phyloP scores from a whole-genome alignment of 352 stramenopile genomes.

The Pythium volutum region DNA sequence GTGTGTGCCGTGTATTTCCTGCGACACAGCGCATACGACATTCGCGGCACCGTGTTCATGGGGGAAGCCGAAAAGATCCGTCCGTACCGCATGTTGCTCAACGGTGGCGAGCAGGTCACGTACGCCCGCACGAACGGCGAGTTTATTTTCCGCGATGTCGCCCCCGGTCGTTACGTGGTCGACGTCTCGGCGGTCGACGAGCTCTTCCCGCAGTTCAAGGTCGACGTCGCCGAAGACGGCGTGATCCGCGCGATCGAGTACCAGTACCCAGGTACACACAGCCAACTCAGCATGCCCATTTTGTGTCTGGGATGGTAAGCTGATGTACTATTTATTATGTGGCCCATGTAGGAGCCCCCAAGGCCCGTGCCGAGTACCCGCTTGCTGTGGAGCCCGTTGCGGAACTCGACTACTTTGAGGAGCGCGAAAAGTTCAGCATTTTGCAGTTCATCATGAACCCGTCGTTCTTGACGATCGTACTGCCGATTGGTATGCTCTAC shows the following conservation, averaged over 20 bases:
- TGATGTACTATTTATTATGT: no score
- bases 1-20: not conserved
- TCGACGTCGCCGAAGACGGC: slow-evolving; percentile 53
- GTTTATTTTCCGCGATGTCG: slow-evolving; percentile 75
- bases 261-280: slow-evolving; percentile 68
- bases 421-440: slow-evolving; percentile 82
- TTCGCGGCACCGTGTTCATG: slow-evolving; percentile 57
- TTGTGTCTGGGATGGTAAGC: no score
- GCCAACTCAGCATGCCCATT: not conserved
- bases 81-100: slow-evolving; percentile 64
- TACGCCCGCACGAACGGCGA: slow-evolving; percentile 62
- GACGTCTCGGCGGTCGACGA: slow-evolving; percentile 63
- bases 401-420: slow-evolving; percentile 78
- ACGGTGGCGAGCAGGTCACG: slow-evolving; percentile 66
- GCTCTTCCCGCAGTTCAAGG: slow-evolving; percentile 76
- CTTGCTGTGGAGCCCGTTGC: slow-evolving; percentile 61
- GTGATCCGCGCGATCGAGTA: slow-evolving; percentile 68
- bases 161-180: slow-evolving; percentile 67
- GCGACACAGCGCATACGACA: slow-evolving; percentile 40
- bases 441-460: slow-evolving; percentile 73
- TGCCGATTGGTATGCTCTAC: slow-evolving; percentile 77
- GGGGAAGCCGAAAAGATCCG: slow-evolving; percentile 46
- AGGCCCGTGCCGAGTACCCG: slow-evolving; percentile 57
- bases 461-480: slow-evolving; percentile 77
- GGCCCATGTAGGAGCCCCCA: slow-evolving; percentile 35